Base-by-base conservation (phyloP, 257 asterid species). In the Nicotiana noctiflora region DNA sequence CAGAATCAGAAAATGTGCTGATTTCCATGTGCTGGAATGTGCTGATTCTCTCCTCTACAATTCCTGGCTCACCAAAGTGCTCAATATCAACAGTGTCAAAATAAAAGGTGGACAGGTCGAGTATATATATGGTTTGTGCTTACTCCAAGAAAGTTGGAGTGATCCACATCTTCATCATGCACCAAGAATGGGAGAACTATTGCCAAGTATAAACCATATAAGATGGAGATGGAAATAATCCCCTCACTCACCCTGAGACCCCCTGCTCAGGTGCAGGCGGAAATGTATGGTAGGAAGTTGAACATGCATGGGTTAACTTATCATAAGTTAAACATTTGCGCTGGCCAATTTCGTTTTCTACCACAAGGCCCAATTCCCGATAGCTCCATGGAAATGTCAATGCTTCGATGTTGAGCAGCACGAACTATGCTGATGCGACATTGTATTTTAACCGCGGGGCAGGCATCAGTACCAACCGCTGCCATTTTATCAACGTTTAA, bases 361-460 rank as follows among this genome's bases (percentile, higher is more conserved):
- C 96, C 96, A 82, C 81, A 90, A 18, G 64, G 60, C 10, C 89
- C 89, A 11, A 88, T 49, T n/a, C 88, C 97, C 0, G 86, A 80
- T 15, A 90, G 85, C 91, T 95, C 99, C 92, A 93, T 21, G 12
- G 99, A 95, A 84, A 95, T 93, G 89, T 95, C 99, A 61, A 95
- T 93, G 90, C 95, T 86, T 13, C 99, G 99, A 88, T 95, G 93
- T 80, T 84, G 84, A 76, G 83, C 19, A 25, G 91, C 94, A 76
- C 97, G 97, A 18, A 80, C 98, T 15, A 95, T 75, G 76, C 99
- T 95, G 75, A 95, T 86, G 74, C 99, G 98, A 34, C 93, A 86
- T 21, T 82, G 88, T 79, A 95, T 64, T 82, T 82, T 87, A 37
- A 49, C 90, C 72, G 92, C 96, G 10, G 99, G 97, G 62, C 88